These are phyloP conservation scores for Cyberlindnera americana DNA, from an alignment of 805 yeast species.

Conservation along the genomic window DNA sequence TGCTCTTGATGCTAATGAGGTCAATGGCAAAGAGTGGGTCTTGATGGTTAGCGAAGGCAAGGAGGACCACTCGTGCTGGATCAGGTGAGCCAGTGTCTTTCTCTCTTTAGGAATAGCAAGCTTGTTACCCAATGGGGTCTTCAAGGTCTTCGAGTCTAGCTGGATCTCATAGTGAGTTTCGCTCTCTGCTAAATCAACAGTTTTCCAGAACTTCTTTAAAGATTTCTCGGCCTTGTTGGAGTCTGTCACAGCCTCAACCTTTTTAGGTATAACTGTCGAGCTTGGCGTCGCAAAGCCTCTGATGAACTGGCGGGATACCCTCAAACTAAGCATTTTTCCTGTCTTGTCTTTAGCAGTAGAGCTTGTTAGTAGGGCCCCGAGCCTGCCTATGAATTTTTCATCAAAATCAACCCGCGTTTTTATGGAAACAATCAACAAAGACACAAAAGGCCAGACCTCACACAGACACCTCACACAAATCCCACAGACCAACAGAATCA, in stretches of 20 bases:
- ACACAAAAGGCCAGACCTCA: no score
- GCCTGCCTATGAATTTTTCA: no score
- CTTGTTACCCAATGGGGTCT: constrained; percentile 79
- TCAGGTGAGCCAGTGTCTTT: constrained; percentile 62
- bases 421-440: no score
- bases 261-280: not conserved
- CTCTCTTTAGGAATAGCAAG: constrained; percentile 60
- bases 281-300: constrained; percentile 7
- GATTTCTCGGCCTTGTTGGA: constrained; percentile 71
- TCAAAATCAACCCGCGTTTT: no score
- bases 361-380: no score
- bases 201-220: constrained; percentile 75
- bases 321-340: constrained; percentile 1
- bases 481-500: no score
- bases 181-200: constrained; percentile 43
- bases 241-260: constrained; percentile 32
- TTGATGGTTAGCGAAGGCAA: constrained; percentile 65
- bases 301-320: not conserved
- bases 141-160: constrained; percentile 71
- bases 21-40: constrained; percentile 79
- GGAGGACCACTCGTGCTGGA: constrained; percentile 85
- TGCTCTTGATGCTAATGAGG: constrained; percentile 83
- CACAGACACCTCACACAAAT: no score
- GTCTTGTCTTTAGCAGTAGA: not conserved
- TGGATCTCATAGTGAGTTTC: constrained; percentile 45